A percentile compares a stretch with the other conserved stretches of the same genome.
phyloP scores from a whole-genome alignment of 2,329 filamentous ascomycete species.

The Bipolaris victoriae region DNA sequence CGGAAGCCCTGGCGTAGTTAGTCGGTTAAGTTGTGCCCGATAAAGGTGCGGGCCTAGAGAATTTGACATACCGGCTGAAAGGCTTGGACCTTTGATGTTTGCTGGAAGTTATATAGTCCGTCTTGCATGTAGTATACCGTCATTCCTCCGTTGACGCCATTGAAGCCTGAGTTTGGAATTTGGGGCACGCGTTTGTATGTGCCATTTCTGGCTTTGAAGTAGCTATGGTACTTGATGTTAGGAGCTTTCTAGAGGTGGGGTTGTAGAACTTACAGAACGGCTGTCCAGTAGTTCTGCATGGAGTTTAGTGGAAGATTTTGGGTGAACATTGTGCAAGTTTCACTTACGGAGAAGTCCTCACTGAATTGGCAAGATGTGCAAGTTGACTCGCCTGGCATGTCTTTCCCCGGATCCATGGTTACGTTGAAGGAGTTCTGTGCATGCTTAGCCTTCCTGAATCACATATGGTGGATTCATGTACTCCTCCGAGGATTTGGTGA shows the following conservation, averaged over 20 bases:
- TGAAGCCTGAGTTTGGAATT: conserved; percentile 38
- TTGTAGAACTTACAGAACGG: conserved; percentile 30
- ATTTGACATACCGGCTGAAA: conserved; percentile 42
- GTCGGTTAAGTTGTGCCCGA: conserved; percentile 17
- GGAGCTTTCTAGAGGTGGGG: background rate
- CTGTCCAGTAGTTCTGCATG: conserved; percentile 39
- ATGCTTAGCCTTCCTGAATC: background rate
- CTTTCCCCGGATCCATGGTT: conserved; percentile 31
- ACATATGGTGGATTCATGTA: conserved; percentile 1
- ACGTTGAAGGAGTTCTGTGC: conserved; percentile 31
- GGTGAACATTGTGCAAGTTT: background rate
- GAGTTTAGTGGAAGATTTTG: background rate
- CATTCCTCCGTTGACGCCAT: conserved; percentile 34
- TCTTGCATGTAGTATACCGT: conserved; percentile 42
- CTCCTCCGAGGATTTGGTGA: conserved; percentile 35
- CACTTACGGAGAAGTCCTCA: conserved; percentile 30
- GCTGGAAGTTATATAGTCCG: conserved; percentile 33
- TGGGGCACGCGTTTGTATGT: conserved; percentile 38
- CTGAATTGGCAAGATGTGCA: conserved; percentile 41
- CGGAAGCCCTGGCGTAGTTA: conserved; percentile 33
- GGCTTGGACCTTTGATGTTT: conserved; percentile 49
- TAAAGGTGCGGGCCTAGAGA: background rate
- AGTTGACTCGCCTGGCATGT: conserved; percentile 33
- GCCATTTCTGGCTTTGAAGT: conserved; percentile 38
- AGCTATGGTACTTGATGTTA: conserved; percentile 4